Conservation (phyloP, 169 alveolate genomes). For the Plasmodium billcollinsi region DNA sequence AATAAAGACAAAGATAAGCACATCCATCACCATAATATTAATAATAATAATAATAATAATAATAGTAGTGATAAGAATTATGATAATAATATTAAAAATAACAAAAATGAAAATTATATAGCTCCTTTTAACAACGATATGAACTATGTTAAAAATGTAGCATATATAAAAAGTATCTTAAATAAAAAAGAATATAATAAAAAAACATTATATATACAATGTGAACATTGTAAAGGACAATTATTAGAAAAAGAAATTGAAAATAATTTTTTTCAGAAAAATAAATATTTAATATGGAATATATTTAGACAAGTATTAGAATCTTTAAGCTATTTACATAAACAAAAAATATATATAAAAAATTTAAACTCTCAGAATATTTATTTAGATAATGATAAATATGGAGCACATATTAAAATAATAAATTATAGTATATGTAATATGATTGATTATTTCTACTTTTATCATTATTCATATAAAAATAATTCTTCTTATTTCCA, state of each 20-base stretch:
- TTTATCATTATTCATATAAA: conserved; percentile 34
- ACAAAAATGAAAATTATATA: neutral
- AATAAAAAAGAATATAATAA: conserved; percentile 21
- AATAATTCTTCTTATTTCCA: conserved; percentile 18
- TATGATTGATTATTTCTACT: conserved; percentile 48
- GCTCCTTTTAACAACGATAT: neutral
- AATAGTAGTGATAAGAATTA: no score
- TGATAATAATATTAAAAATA: neutral
- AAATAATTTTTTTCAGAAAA: conserved; percentile 44
- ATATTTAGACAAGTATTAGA: conserved; percentile 63
- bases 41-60: no score
- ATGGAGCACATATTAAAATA: conserved; percentile 61
- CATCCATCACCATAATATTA: no score
- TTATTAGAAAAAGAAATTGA: conserved; percentile 49
- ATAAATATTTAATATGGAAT: conserved; percentile 63
- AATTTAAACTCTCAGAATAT: conserved; percentile 48
- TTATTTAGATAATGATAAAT: conserved; percentile 46
- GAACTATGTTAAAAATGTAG: neutral
- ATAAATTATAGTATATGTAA: conserved; percentile 51
- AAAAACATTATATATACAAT: conserved; percentile 48
- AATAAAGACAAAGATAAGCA: no score
- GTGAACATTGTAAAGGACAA: conserved; percentile 73
- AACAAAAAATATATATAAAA: conserved; percentile 33
- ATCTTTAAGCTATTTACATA: conserved; percentile 58
- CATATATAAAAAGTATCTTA: conserved; percentile 20